Base-by-base conservation (phyloP, 257 asterid species). In the Solanum dulcamara region DNA sequence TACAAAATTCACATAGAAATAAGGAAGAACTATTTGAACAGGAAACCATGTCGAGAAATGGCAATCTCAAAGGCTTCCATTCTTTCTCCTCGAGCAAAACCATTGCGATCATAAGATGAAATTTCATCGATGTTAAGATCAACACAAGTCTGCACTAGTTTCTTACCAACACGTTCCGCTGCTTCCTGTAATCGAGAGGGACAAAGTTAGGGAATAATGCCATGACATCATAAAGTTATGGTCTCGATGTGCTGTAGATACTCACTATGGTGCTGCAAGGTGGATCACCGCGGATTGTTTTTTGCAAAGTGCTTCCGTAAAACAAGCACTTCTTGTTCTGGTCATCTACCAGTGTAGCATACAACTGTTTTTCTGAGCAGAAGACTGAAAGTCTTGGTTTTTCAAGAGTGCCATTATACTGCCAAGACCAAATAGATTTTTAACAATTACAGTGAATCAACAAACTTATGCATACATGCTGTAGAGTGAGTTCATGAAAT, bases 321-420 rank as follows among this genome's bases (percentile, higher is more conserved):
- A 94, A 93, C 92, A 94, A 90, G 59, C 93, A 91, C 91, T 93
- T 94, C 85, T 92, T 94, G 77, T 91, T 68, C 88, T 93, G 93
- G 80, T 96, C 99, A 88, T 96, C 98, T 14, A 94, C 90, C 86
- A 94, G 81, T 92, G 90, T 92, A 33, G 97, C 98, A 77, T 96
- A 96, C 85, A 96, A 70, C 86, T 94, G 99, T 87, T 93, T 94
- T 15, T 89, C 91, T 40, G 98, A 96, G 88, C 94, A 94, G 92
- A 94, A 96, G 51, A 94, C 98, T 12, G 98, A 96, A 53, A 93
- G 98, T 93, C 98, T 93, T 53, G 97, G 98, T 84, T 86, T 93
- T 81, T 86, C 79, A 7, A 95, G 91, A 5, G 93, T 94, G 66
- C 98, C 98, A 55, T 96, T 92, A 28, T 90, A 96, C 99, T 94